Conservation (phyloP, 345 rosid species). For the Reutealis trisperma region DNA sequence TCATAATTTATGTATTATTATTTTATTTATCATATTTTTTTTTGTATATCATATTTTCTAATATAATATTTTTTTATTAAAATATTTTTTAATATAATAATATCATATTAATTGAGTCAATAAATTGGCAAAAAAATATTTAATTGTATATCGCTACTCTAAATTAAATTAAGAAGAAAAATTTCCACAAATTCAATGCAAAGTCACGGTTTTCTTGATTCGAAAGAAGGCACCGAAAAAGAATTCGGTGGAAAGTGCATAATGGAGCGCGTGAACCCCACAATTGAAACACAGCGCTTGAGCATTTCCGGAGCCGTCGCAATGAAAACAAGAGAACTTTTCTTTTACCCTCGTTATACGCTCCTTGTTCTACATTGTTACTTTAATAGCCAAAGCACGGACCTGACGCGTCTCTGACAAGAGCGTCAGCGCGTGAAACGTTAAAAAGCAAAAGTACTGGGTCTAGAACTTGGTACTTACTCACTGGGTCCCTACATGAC, state of each 20-base stretch:
- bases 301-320: background rate
- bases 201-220: background rate
- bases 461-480: background rate
- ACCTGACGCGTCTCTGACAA: background rate
- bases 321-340: background rate
- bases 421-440: background rate
- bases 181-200: background rate
- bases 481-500: conserved; percentile 4
- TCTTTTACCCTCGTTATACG: background rate
- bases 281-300: background rate
- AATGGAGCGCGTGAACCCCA: background rate
- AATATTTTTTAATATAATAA: too few species aligned
- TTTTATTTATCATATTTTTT: too few species aligned
- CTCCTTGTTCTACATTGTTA: background rate
- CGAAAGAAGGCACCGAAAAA: background rate
- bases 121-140: too few species aligned
- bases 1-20: too few species aligned
- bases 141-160: too few species aligned
- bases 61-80: too few species aligned
- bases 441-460: background rate
- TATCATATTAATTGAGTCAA: too few species aligned
- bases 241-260: background rate
- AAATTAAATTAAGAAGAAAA: too few species aligned
- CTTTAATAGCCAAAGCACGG: too few species aligned
- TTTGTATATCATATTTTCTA: too few species aligned